These are phyloP conservation scores for Alternaria ethzedia DNA, from an alignment of 2,329 filamentous ascomycete species.

Conservation along the genomic window DNA sequence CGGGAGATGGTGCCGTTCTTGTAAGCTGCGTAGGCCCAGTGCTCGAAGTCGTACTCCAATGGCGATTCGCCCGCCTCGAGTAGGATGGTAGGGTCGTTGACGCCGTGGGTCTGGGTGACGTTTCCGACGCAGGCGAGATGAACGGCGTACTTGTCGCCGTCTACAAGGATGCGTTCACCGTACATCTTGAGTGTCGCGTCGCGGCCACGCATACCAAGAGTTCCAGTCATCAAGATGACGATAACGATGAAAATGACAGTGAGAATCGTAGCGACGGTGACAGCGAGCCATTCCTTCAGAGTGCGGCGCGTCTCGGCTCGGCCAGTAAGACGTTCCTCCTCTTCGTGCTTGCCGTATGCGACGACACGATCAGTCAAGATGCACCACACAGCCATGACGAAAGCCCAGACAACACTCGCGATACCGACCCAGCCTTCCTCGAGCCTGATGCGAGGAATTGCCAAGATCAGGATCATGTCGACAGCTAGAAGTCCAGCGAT, in stretches of 20 bases:
- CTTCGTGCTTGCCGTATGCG: slow-evolving; percentile 88
- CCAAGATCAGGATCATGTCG: slow-evolving; percentile 79
- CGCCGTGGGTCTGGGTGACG: slow-evolving; percentile 60
- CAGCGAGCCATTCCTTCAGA: slow-evolving; percentile 81
- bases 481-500: slow-evolving; percentile 72
- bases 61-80: slow-evolving; percentile 84
- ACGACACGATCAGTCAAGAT: slow-evolving; percentile 81
- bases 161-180: slow-evolving; percentile 79
- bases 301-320: slow-evolving; percentile 84
- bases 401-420: slow-evolving; percentile 80
- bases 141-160: slow-evolving; percentile 82
- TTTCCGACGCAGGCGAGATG: slow-evolving; percentile 88
- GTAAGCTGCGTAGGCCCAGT: slow-evolving; percentile 77
- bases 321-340: slow-evolving; percentile 91
- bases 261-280: slow-evolving; percentile 75
- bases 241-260: slow-evolving; percentile 73
- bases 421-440: slow-evolving; percentile 96
- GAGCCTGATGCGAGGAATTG: slow-evolving; percentile 74
- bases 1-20: slow-evolving; percentile 81
- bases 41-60: slow-evolving; percentile 78
- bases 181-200: slow-evolving; percentile 77
- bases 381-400: slow-evolving; percentile 79
- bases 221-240: slow-evolving; percentile 77
- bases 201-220: slow-evolving; percentile 77
- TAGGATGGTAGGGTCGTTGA: slow-evolving; percentile 76